A percentile compares a stretch with the other conserved stretches of the same genome.
Evolutionary conservation across 2,329 filamentous ascomycete genomes (phyloP).

Genomic region (Phialocephala subalpina): DNA sequence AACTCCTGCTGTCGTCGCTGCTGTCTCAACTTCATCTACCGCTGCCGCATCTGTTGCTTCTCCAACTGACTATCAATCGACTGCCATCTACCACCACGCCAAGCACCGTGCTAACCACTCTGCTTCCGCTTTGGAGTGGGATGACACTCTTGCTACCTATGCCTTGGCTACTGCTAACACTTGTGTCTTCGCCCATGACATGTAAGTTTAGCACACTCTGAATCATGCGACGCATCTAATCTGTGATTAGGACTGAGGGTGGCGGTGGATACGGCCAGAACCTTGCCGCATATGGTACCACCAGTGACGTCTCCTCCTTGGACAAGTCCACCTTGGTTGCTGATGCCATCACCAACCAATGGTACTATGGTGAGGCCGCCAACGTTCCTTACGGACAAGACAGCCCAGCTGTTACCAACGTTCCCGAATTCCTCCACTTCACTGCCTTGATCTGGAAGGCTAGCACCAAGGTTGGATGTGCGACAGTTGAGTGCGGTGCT

Average conservation of each 20-base stretch:
- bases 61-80: constrained; percentile 31
- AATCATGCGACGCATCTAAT: constrained; percentile 43
- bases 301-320: constrained; percentile 53
- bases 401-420: constrained; percentile 64
- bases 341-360: constrained; percentile 78
- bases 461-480: constrained; percentile 70
- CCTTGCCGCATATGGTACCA: constrained; percentile 71
- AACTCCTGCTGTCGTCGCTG: constrained; percentile 11
- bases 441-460: constrained; percentile 77
- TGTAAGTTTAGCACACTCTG: constrained; percentile 61
- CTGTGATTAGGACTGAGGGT: constrained; percentile 56
- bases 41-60: constrained; percentile 28
- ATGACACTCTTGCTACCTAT: constrained; percentile 66
- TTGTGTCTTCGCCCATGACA: constrained; percentile 80
- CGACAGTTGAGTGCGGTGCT: constrained; percentile 59
- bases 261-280: constrained; percentile 86
- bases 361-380: constrained; percentile 83
- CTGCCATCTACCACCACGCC: constrained; percentile 71
- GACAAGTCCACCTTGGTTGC: constrained; percentile 64
- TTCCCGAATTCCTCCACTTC: constrained; percentile 61
- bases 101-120: constrained; percentile 85
- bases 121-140: constrained; percentile 70
- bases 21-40: constrained; percentile 13
- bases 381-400: constrained; percentile 63
- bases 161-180: constrained; percentile 69